Evolutionary conservation across 495 filamentous ascomycete genomes (phyloP).

Genomic region (Parathielavia appendiculata): DNA sequence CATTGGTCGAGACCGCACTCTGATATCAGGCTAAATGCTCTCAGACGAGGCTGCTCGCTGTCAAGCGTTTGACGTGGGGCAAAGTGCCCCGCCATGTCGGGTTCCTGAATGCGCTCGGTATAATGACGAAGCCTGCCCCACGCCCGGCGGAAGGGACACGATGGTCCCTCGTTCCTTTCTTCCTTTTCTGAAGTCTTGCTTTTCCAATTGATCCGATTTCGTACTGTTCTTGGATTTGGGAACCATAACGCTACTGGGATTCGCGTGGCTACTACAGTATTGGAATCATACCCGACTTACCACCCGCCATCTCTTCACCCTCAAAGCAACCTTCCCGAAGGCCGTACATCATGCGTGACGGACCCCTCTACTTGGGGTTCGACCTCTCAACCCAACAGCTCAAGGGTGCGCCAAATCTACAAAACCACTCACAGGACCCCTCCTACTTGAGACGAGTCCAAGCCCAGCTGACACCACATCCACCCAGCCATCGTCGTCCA

Average conservation of each 20-base stretch:
- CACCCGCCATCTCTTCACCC: neutral
- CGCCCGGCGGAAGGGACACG: neutral
- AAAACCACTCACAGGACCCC: constrained; percentile 2
- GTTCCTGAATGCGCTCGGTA: constrained; percentile 6
- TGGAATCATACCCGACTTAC: neutral
- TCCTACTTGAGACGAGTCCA: neutral
- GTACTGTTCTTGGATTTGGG: neutral
- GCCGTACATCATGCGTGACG: constrained; percentile 26
- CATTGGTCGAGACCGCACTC: constrained; percentile 22
- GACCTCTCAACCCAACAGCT: constrained; percentile 96
- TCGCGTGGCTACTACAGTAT: neutral
- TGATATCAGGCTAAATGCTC: constrained; percentile 27
- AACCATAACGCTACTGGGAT: neutral
- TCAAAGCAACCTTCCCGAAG: neutral
- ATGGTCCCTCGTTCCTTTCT: neutral
- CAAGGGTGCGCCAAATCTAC: constrained; percentile 55
- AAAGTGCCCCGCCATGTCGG: constrained; percentile 9
- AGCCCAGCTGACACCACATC: neutral
- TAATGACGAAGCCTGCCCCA: constrained; percentile 16
- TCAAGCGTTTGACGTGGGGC: constrained; percentile 5
- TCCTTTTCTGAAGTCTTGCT: neutral
- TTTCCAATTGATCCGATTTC: neutral
- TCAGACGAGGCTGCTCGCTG: constrained; percentile 24
- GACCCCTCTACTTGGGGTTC: constrained; percentile 81
- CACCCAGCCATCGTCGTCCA: constrained; percentile 66